Evolutionary conservation across 2,329 filamentous ascomycete genomes (phyloP).

Genomic region (Coniochaeta ligniaria): DNA sequence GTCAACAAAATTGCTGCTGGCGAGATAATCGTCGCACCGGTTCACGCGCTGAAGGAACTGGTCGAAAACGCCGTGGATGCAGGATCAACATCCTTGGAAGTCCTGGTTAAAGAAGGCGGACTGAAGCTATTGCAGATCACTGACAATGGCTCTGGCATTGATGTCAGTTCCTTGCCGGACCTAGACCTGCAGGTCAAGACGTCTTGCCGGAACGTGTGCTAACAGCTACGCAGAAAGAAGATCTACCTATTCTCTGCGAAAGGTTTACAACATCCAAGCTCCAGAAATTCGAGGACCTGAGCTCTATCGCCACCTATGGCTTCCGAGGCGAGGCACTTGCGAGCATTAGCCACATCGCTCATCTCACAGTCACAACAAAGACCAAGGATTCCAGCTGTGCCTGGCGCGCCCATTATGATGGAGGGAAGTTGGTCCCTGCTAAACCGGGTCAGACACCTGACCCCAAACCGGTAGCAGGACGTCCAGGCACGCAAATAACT

Average conservation of each 20-base stretch:
- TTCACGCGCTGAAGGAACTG: slow-evolving; percentile 91
- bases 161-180: slow-evolving; percentile 43
- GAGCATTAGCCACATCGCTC: slow-evolving; percentile 97
- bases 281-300: slow-evolving; percentile 85
- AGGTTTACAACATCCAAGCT: slow-evolving; percentile 96
- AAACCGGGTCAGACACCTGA: slow-evolving; percentile 85
- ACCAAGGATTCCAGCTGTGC: slow-evolving; percentile 82
- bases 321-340: slow-evolving; percentile 94
- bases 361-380: slow-evolving; percentile 90
- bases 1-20: slow-evolving; percentile 98
- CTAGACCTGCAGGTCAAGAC: neutral
- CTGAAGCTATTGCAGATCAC: slow-evolving; percentile 94
- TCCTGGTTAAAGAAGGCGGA: slow-evolving; percentile 90
- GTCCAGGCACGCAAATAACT: slow-evolving; percentile 87
- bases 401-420: slow-evolving; percentile 82
- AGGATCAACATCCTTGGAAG: slow-evolving; percentile 85
- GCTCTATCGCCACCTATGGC: slow-evolving; percentile 89
- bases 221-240: slow-evolving; percentile 60
- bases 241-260: slow-evolving; percentile 86
- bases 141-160: slow-evolving; percentile 93
- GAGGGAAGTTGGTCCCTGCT: slow-evolving; percentile 70
- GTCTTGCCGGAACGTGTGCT: neutral
- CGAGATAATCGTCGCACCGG: slow-evolving; percentile 95
- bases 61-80: slow-evolving; percentile 97
- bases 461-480: slow-evolving; percentile 80